Conservation (phyloP, 1,284 basidiomycete species). For the Amylostereum areolatum region DNA sequence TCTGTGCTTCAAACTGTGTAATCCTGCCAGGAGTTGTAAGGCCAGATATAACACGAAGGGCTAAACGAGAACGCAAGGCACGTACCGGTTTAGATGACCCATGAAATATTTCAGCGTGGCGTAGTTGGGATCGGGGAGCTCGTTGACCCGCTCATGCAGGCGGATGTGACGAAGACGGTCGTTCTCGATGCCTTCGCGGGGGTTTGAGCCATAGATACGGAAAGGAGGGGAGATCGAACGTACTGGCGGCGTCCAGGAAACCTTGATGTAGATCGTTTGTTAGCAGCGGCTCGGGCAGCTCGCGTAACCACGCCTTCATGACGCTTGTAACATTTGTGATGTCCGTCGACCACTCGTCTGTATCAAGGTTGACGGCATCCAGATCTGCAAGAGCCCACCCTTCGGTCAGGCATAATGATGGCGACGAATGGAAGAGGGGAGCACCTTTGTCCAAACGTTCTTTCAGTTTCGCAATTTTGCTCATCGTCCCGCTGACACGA, state of each 20-base stretch:
- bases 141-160: conserved; percentile 95
- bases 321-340: conserved; percentile 95
- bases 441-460: conserved; percentile 81
- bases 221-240: conserved; percentile 25
- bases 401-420: too few relatives aligned
- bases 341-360: conserved; percentile 88
- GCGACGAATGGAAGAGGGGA: background rate
- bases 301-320: conserved; percentile 94
- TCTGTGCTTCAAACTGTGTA: conserved; percentile 66
- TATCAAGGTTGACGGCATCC: conserved; percentile 77
- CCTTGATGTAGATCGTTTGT: conserved; percentile 82
- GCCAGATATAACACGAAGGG: too few relatives aligned
- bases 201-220: conserved; percentile 6
- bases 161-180: conserved; percentile 91
- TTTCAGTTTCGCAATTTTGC: conserved; percentile 82
- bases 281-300: conserved; percentile 91
- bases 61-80: too few relatives aligned
- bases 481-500: conserved; percentile 87
- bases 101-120: conserved; percentile 95
- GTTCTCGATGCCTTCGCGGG: conserved; percentile 76
- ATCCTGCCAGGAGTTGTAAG: too few relatives aligned
- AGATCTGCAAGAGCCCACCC: too few relatives aligned
- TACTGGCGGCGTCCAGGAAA: conserved; percentile 94
- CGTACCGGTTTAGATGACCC: conserved; percentile 86
- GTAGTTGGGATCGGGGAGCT: conserved; percentile 96